Percentiles rank a stretch among this genome's conserved stretches.
Conservation (phyloP, 2,329 filamentous ascomycete species). For the Colletotrichum sp. region DNA sequence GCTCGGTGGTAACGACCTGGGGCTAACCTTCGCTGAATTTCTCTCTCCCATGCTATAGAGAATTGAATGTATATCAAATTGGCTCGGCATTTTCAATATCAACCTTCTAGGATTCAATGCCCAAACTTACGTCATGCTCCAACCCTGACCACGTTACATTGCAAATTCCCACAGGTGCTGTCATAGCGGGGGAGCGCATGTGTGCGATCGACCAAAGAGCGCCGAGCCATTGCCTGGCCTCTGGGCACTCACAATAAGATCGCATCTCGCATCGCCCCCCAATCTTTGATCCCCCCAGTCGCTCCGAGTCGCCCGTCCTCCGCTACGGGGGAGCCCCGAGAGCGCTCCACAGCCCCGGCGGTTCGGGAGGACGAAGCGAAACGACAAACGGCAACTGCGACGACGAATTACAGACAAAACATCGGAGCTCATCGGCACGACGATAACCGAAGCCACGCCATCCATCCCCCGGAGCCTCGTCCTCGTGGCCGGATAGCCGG, state of each 20-base stretch:
- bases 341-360: not conserved
- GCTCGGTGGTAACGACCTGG: not conserved
- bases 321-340: not conserved
- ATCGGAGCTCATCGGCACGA: not conserved
- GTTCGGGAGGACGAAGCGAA: not conserved
- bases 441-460: not conserved
- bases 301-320: not conserved
- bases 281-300: not conserved
- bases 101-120: not conserved
- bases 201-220: not conserved
- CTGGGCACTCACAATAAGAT: not conserved
- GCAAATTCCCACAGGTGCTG: conserved; percentile 9
- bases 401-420: not conserved
- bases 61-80: not conserved
- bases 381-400: not conserved
- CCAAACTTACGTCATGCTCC: not conserved
- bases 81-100: not conserved
- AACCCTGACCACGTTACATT: conserved; percentile 7
- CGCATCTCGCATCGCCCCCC: not conserved
- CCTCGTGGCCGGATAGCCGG: not conserved
- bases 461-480: not conserved
- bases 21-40: not conserved
- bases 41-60: not conserved
- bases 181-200: conserved; percentile 12
- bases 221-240: not conserved